Evolutionary conservation across 78 protist species (phyloP), one percentile per base, ranked within the genome.

Genomic region (Tieghemostelium lacteum): DNA sequence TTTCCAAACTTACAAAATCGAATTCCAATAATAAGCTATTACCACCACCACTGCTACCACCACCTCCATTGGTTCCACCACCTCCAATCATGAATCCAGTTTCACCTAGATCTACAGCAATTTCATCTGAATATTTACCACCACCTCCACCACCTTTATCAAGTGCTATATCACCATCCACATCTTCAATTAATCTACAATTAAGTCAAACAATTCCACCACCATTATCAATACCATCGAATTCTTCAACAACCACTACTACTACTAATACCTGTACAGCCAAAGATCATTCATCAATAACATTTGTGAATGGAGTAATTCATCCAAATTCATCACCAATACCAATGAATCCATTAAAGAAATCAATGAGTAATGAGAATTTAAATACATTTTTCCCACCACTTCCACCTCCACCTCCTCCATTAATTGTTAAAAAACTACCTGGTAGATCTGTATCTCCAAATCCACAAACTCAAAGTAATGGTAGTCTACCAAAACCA

Each of bases 11-110:
- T 20, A n/a, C 37, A 33, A 40, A 40, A 33, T 62, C 69, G 3
- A 62, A 34, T 33, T 33, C 49, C 19, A 26, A 19, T 33, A 62
- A 29, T 4, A 31, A 31, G 16, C 33, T 62, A 62, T 65, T 36
- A 65, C 52, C 73, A 37, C 73, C 73, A 7, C 73, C 73, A 7
- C 54, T 10, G 10, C 54, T 10, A 45, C 54, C 54, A 14, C 73
- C 73, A n/a, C 73, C 39, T n/a, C 7, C 34, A n/a, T 64, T 64
- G 5, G 45, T 40, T 12, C 73, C 52, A n/a, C 28, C 55, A 37
- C 73, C 52, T 2, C 73, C 62, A 24, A 20, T 55, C n/a, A n/a
- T n/a, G n/a, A n/a, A n/a, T n/a, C n/a, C n/a, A n/a, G n/a, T n/a
- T n/a, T n/a, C n/a, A n/a, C n/a, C n/a, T n/a, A n/a, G n/a, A n/a